Evolutionary conservation across 371 early-diverging fungal species (phyloP).

Genomic region (Capillidium heterosporum): DNA sequence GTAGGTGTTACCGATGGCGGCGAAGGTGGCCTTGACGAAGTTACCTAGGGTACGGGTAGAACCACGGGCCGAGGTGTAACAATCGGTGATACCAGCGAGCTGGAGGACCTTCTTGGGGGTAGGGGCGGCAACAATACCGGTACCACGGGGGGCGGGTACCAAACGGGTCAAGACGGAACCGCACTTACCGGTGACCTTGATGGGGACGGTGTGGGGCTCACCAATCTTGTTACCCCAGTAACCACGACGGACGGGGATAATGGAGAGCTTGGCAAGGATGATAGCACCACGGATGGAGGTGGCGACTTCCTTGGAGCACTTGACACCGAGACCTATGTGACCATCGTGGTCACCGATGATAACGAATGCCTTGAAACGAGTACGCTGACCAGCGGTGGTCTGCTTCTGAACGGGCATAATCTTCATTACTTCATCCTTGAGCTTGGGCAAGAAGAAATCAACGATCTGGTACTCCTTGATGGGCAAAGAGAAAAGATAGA

Average conservation of each 20-base stretch:
- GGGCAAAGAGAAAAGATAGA: constrained; percentile 94
- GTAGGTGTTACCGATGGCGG: constrained; percentile 96
- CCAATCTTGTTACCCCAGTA: constrained; percentile 97
- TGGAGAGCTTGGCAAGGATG: constrained; percentile 95
- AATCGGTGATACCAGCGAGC: constrained; percentile 97
- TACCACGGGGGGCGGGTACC: constrained; percentile 98
- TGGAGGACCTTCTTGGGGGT: constrained; percentile 95
- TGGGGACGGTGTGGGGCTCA: constrained; percentile 97
- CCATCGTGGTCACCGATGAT: constrained; percentile 96
- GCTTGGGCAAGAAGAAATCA: constrained; percentile 87
- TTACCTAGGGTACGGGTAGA: constrained; percentile 86
- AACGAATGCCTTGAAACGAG: constrained; percentile 99
- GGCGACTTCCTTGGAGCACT: constrained; percentile 99
- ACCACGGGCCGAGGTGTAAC: constrained; percentile 93
- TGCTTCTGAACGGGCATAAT: constrained; percentile 99
- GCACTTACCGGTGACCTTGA: constrained; percentile 98
- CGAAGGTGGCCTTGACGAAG: constrained; percentile 98
- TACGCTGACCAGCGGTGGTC: constrained; percentile 99
- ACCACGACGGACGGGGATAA: constrained; percentile 97
- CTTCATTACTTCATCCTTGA: constrained; percentile 99
- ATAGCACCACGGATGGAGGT: constrained; percentile 98
- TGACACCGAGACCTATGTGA: constrained; percentile 98
- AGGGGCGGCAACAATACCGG: constrained; percentile 96
- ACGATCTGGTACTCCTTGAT: constrained; percentile 99
- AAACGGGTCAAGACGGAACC: constrained; percentile 91